A percentile compares a stretch with the other conserved stretches of the same genome.
Evolutionary conservation across 2,329 filamentous ascomycete genomes (phyloP).

Genomic region (Nigrograna mackinnonii): DNA sequence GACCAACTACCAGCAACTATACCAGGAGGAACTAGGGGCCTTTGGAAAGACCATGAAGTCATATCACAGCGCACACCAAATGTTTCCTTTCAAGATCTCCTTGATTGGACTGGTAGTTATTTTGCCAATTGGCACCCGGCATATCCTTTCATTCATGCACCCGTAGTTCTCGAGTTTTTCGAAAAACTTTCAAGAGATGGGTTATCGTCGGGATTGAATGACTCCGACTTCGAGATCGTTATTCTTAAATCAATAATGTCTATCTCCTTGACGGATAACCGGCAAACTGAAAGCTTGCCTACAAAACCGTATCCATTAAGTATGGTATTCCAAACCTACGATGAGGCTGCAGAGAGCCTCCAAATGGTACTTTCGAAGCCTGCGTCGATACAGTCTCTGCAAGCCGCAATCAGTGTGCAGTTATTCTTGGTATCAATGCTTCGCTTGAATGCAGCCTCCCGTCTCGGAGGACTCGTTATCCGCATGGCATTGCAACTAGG

Average conservation of each 20-base stretch:
- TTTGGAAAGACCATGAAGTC: constrained; percentile 40
- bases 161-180: constrained; percentile 52
- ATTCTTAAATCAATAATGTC: constrained; percentile 56
- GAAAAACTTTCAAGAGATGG: constrained; percentile 46
- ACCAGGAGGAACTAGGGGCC: constrained; percentile 15
- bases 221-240: constrained; percentile 39
- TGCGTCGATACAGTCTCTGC: constrained; percentile 47
- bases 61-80: constrained; percentile 6
- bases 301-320: constrained; percentile 41
- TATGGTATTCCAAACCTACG: constrained; percentile 54
- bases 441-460: constrained; percentile 60
- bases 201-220: constrained; percentile 22
- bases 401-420: constrained; percentile 58
- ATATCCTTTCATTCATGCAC: constrained; percentile 61
- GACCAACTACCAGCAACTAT: constrained; percentile 48
- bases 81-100: constrained; percentile 53
- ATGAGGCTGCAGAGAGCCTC: constrained; percentile 55
- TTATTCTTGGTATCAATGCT: constrained; percentile 61
- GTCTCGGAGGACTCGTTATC: constrained; percentile 58
- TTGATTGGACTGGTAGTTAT: constrained; percentile 56
- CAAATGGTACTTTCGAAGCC: constrained; percentile 52
- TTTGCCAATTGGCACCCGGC: constrained; percentile 63
- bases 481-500: constrained; percentile 61
- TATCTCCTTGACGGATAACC: constrained; percentile 57
- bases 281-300: constrained; percentile 41